phyloP scores from a whole-genome alignment of 2,329 filamentous ascomycete genomes.

The Xylariaceae sp. region DNA sequence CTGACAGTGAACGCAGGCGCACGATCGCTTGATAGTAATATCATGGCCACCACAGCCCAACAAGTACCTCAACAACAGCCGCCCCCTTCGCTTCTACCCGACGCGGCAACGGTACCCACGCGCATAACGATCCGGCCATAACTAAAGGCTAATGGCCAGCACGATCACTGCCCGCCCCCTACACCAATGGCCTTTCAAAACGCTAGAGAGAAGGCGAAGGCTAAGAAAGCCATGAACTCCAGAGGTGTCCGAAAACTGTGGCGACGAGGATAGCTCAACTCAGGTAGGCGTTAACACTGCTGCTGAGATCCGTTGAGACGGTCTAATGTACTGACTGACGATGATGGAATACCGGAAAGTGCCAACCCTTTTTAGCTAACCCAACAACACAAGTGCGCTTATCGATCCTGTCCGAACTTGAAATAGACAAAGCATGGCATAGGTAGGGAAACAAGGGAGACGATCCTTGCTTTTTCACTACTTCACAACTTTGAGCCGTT shows the following conservation, averaged over 20 bases:
- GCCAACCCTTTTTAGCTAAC: too few species aligned
- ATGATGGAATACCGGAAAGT: too few species aligned
- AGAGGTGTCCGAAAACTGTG: constrained; percentile 89
- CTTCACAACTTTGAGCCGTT: too few species aligned
- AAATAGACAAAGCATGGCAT: too few species aligned
- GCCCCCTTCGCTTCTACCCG: constrained; percentile 29
- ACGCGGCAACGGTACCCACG: constrained; percentile 32
- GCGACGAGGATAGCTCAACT: constrained; percentile 90
- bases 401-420: too few species aligned
- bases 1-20: constrained; percentile 10
- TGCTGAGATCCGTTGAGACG: too few species aligned
- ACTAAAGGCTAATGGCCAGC: constrained; percentile 38
- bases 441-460: too few species aligned
- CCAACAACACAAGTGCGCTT: too few species aligned
- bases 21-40: constrained; percentile 17
- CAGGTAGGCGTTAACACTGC: constrained; percentile 92
- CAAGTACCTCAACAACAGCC: constrained; percentile 31
- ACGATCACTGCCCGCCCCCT: constrained; percentile 39
- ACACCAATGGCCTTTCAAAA: constrained; percentile 45
- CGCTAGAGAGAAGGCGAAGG: constrained; percentile 72
- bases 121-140: constrained; percentile 32
- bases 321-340: too few species aligned
- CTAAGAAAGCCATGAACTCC: constrained; percentile 78
- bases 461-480: too few species aligned
- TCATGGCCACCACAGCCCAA: constrained; percentile 37